Conservation (phyloP, 371 early-diverging fungal genomes). For the Saksenaea vasiformis region DNA sequence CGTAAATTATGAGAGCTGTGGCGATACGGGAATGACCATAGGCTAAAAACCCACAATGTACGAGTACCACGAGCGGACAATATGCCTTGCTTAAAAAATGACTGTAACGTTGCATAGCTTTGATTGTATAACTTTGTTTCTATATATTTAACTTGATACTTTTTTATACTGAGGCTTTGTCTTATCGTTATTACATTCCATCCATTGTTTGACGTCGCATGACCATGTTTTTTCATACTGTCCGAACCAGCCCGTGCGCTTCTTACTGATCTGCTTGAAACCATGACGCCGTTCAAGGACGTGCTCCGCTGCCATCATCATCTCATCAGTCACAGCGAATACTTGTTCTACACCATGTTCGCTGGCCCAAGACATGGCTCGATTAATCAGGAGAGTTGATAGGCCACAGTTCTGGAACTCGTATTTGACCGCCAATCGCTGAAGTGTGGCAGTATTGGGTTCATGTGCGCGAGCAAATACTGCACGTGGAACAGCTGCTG, state of each 20-base stretch:
- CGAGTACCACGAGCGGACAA: too few relatives aligned
- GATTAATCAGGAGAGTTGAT: slow-evolving; percentile 40
- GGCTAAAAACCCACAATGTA: too few relatives aligned
- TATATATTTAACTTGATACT: neutral
- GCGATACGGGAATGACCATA: too few relatives aligned
- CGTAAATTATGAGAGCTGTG: too few relatives aligned
- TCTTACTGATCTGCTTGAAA: slow-evolving; percentile 31
- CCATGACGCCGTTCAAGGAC: slow-evolving; percentile 40
- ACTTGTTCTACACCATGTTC: slow-evolving; percentile 40
- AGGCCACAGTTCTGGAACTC: slow-evolving; percentile 43
- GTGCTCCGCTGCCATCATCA: slow-evolving; percentile 38
- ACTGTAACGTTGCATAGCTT: too few relatives aligned
- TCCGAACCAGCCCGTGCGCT: slow-evolving; percentile 33
- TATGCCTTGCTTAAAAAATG: too few relatives aligned
- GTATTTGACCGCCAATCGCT: slow-evolving; percentile 31
- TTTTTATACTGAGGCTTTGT: neutral
- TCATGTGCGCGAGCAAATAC: slow-evolving; percentile 28
- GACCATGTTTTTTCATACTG: slow-evolving; percentile 17
- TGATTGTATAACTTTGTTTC: neutral
- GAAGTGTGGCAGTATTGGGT: slow-evolving; percentile 40
- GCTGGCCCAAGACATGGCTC: slow-evolving; percentile 40
- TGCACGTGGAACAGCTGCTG: neutral
- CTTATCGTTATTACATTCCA: slow-evolving; percentile 11
- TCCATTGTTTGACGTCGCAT: slow-evolving; percentile 22
- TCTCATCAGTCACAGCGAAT: slow-evolving; percentile 37